Percentiles rank a stretch among this genome's conserved stretches.
These are phyloP conservation scores for Aechmea fasciata DNA, from an alignment of 176 grass and related monocot genomes.

Conservation along the genomic window DNA sequence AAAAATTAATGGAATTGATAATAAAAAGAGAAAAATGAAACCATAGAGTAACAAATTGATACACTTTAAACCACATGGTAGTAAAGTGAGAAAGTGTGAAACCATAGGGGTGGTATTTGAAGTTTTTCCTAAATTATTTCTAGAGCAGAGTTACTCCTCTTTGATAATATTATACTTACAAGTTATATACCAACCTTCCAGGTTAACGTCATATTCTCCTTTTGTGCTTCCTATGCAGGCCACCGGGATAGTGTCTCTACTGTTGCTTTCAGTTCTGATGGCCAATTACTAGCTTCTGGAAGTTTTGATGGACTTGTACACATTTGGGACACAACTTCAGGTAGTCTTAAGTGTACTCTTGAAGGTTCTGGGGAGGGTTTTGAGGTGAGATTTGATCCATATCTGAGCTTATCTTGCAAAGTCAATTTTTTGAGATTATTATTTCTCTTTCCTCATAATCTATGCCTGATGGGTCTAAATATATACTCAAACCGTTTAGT, in stretches of 20 bases:
- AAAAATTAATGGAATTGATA: no score
- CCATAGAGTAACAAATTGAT: no score
- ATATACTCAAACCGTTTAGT: slow-evolving; percentile 33
- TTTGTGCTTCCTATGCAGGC: slow-evolving; percentile 34
- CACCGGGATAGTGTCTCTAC: slow-evolving; percentile 57
- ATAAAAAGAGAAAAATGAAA: no score
- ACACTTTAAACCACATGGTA: no score
- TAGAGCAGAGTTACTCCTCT: not conserved
- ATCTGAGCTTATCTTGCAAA: slow-evolving; percentile 5
- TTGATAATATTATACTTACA: not conserved
- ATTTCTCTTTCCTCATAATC: not conserved
- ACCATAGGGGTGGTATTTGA: no score
- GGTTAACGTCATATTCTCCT: slow-evolving; percentile 9
- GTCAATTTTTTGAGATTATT: slow-evolving; percentile 5
- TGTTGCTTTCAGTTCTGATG: slow-evolving; percentile 84
- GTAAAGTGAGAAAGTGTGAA: no score
- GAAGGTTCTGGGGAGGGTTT: slow-evolving; percentile 72
- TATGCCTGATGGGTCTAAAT: not conserved
- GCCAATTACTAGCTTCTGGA: slow-evolving; percentile 65
- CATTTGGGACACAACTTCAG: slow-evolving; percentile 56
- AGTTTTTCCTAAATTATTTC: slow-evolving; percentile 1
- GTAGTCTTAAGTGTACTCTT: slow-evolving; percentile 48
- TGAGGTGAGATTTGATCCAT: slow-evolving; percentile 46
- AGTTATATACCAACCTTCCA: not conserved
- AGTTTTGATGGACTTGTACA: slow-evolving; percentile 72